Evolutionary conservation across 2,329 filamentous ascomycete genomes (phyloP), one percentile per base, ranked within the genome.

Genomic region (Acephala macrosclerotiorum): DNA sequence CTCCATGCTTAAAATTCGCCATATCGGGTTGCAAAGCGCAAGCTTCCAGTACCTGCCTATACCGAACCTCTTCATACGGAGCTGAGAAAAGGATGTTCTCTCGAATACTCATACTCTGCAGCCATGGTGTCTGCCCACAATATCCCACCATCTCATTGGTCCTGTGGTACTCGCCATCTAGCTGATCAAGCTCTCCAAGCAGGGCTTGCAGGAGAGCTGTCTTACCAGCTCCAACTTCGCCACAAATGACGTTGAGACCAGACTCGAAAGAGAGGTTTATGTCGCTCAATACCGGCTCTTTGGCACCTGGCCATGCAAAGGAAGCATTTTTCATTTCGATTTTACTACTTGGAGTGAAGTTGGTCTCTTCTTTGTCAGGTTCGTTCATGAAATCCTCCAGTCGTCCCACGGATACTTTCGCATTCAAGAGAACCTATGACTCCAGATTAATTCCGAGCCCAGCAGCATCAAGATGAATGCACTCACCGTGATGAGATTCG

Each of bases 331-430:
- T 80, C 56, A 96, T 81, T 47, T 84, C 77, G 22, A 90, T 66
- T 26, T 70, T 62, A 3, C 57, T 63, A 26, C 57, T 70, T 8
- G 63, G 63, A 12, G 42, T 55, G 33, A 66, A 65, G 18, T 65
- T 67, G 1, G 64, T 80, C 33, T 85, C 82, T 35, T 87, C 85
- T 71, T 93, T 93, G 73, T 97, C 88, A 0, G 92, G 92, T 77
- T 97, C 94, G 0, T 83, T 81, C 92, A 97, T 96, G 79, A 96
- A 97, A 25, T 87, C 85, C 73, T 97, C 91, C 22, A 97, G 93
- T 70, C 94, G 89, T 9, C 86, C 87, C 68, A 97, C 87, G 0
- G 94, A 91, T 20, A 97, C 90, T n/a, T 87, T 89, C 0, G 93
- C 92, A 72, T 97, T 96, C 70, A 96, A 84, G 4, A 95, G 79